Evolutionary conservation across 1,284 basidiomycete species (phyloP).

Genomic region (Naganishia albida): DNA sequence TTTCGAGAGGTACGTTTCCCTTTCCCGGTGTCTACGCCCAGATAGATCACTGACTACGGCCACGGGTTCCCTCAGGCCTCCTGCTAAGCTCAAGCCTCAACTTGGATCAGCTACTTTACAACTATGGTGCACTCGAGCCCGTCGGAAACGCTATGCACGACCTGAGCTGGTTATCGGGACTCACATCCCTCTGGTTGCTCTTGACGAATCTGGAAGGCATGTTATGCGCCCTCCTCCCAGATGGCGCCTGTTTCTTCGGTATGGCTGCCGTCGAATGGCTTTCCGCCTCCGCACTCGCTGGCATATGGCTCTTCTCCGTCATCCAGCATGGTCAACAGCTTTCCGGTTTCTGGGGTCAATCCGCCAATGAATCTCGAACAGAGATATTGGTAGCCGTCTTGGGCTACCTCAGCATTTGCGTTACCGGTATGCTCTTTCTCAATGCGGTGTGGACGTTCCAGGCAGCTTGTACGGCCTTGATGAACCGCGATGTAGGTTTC

Average conservation of each 20-base stretch:
- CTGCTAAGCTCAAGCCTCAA: background rate
- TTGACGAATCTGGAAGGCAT: constrained; percentile 5
- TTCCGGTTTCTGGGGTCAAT: background rate
- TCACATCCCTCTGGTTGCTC: constrained; percentile 13
- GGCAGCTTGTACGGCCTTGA: background rate
- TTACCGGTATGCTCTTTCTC: constrained; percentile 12
- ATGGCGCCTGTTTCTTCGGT: constrained; percentile 3
- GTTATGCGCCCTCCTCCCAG: background rate
- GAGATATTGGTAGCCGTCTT: constrained; percentile 6
- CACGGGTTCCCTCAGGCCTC: background rate
- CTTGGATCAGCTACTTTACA: background rate
- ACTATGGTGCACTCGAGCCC: background rate
- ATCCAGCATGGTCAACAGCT: background rate
- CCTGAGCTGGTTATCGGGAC: background rate
- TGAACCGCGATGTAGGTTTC: background rate
- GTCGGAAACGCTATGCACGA: constrained; percentile 7
- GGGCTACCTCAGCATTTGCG: background rate
- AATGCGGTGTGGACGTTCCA: constrained; percentile 9
- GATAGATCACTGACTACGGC: background rate
- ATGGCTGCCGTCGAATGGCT: constrained; percentile 8
- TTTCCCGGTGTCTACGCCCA: background rate
- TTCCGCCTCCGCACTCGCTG: constrained; percentile 1
- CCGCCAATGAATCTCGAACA: background rate
- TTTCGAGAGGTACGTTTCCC: background rate
- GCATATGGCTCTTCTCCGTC: background rate